Conservation (phyloP, 2,329 filamentous ascomycete genomes). For the Penicillium sp. region DNA sequence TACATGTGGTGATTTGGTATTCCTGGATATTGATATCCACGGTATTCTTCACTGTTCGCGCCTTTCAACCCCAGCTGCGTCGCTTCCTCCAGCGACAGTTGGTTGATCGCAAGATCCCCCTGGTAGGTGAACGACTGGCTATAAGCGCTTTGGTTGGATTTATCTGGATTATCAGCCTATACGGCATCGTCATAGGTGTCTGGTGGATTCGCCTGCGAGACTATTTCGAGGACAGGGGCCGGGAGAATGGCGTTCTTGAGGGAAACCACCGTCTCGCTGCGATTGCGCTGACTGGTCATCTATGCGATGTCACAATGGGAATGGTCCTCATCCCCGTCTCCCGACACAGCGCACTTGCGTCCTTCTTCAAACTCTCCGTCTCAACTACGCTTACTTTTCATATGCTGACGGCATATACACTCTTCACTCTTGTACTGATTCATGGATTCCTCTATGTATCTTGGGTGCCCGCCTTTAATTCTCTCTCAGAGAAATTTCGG, state of each 20-base stretch:
- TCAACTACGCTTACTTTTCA: neutral
- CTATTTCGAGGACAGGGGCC: neutral
- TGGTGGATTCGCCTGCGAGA: neutral
- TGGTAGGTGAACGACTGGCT: neutral
- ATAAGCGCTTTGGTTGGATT: neutral
- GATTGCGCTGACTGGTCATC: neutral
- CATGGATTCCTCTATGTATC: neutral
- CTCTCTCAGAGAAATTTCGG: neutral
- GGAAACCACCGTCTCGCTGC: neutral
- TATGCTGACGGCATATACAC: neutral
- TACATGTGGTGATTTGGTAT: constrained; percentile 10
- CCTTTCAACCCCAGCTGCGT: neutral
- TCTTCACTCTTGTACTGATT: neutral
- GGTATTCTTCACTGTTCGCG: neutral
- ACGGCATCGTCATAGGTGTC: neutral
- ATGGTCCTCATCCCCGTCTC: neutral
- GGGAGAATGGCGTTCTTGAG: neutral
- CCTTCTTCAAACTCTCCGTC: neutral
- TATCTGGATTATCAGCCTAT: neutral
- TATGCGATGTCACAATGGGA: neutral
- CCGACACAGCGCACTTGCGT: neutral
- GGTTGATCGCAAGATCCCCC: neutral
- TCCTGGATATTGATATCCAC: constrained; percentile 5
- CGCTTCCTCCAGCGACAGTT: neutral
- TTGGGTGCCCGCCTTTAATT: neutral